Percentiles rank a stretch among this genome's conserved stretches.
Evolutionary conservation across 331 rosid species (phyloP).

Genomic region (Prunus yedoensis): DNA sequence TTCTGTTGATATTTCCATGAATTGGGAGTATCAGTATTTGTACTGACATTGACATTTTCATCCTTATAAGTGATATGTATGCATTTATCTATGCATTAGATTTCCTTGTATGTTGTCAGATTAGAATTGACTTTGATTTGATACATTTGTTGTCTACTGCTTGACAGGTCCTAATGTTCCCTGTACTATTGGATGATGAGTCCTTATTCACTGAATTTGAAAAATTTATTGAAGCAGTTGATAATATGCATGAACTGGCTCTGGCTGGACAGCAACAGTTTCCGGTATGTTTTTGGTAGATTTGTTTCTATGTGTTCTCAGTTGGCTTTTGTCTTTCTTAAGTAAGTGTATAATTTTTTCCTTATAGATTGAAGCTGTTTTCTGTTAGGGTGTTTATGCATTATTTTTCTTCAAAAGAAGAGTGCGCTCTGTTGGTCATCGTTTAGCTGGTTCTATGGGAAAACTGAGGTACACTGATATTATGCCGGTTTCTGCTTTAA

Average conservation of each 20-base stretch:
- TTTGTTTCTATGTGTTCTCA: slow-evolving; percentile 8
- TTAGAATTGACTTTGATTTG: neutral
- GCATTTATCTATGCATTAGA: neutral
- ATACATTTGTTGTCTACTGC: slow-evolving; percentile 6
- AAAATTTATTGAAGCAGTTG: slow-evolving; percentile 87
- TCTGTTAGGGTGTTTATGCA: slow-evolving; percentile 84
- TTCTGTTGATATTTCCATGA: neutral
- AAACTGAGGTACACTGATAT: slow-evolving; percentile 60
- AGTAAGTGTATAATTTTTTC: slow-evolving; percentile 4
- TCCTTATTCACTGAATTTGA: slow-evolving; percentile 79
- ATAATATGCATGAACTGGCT: slow-evolving; percentile 82
- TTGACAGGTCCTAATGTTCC: slow-evolving; percentile 83
- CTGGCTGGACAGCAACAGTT: slow-evolving; percentile 86
- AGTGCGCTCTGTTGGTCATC: slow-evolving; percentile 94
- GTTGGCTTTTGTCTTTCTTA: slow-evolving; percentile 12
- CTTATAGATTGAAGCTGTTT: slow-evolving; percentile 28
- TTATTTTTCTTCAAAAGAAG: slow-evolving; percentile 85
- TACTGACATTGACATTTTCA: neutral
- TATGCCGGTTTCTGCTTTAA: neutral
- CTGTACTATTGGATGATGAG: slow-evolving; percentile 69
- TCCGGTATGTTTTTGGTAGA: slow-evolving; percentile 58
- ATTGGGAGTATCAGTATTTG: neutral
- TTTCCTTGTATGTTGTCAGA: neutral
- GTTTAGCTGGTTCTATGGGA: slow-evolving; percentile 88
- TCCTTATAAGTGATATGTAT: neutral